phyloP scores from a whole-genome alignment of 805 yeast genomes.

The Starmera pachycereana region DNA sequence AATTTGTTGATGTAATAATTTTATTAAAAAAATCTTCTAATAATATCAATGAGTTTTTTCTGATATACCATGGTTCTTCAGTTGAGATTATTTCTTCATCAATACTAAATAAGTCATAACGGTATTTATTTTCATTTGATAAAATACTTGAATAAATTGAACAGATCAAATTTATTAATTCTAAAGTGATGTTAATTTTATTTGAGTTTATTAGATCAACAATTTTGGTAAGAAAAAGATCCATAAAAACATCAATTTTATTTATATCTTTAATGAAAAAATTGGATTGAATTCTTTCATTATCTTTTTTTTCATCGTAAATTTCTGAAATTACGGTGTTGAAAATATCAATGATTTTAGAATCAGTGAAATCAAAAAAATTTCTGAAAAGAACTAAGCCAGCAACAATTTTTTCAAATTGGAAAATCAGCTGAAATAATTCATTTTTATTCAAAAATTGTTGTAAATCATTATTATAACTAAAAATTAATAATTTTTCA shows the following conservation, averaged over 20 bases:
- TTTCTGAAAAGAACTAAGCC: constrained; percentile 32
- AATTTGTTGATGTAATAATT: constrained; percentile 9
- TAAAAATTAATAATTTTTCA: constrained; percentile 34
- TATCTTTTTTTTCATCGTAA: constrained; percentile 7
- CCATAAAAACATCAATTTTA: constrained; percentile 17
- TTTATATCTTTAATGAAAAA: constrained; percentile 19
- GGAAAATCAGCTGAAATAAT: constrained; percentile 28
- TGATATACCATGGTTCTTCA: constrained; percentile 38
- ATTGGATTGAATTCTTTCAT: constrained; percentile 6
- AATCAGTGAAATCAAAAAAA: background rate
- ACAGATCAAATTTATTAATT: constrained; percentile 8
- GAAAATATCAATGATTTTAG: background rate
- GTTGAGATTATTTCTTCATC: constrained; percentile 19
- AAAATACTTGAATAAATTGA: constrained; percentile 22
- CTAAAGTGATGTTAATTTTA: constrained; percentile 7
- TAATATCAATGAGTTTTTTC: constrained; percentile 25
- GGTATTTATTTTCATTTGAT: constrained; percentile 28
- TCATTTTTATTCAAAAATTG: constrained; percentile 22
- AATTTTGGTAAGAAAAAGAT: constrained; percentile 14
- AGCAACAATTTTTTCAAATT: constrained; percentile 36
- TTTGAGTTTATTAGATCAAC: background rate
- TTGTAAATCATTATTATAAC: constrained; percentile 33
- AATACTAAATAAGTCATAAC: constrained; percentile 24
- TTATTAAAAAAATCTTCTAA: constrained; percentile 32
- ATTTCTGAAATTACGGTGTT: constrained; percentile 2